Conservation (phyloP, 441 rosid species). For the Erodium moschatum region DNA sequence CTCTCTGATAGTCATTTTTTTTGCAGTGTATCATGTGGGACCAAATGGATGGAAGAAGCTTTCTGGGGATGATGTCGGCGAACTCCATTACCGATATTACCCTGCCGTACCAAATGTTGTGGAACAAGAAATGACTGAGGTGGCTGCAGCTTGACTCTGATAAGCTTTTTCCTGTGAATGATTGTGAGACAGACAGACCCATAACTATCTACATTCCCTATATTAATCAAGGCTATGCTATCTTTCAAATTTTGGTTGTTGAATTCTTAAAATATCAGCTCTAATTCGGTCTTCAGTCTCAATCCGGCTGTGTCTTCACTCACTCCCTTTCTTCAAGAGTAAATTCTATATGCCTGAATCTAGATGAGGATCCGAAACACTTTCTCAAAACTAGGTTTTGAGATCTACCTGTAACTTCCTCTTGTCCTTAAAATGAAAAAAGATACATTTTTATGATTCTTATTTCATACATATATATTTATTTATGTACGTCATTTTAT, state of each 20-base stretch:
- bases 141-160: conserved; percentile 24
- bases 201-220: conserved; percentile 2
- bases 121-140: conserved; percentile 93
- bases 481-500: no score
- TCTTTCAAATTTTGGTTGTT: background rate
- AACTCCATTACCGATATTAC: conserved; percentile 71
- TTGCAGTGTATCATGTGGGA: conserved; percentile 82
- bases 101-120: conserved; percentile 50
- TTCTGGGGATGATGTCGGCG: conserved; percentile 96
- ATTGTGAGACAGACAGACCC: background rate
- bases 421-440: no score
- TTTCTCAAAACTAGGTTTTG: no score
- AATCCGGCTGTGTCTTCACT: no score
- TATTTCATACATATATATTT: no score
- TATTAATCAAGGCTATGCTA: background rate
- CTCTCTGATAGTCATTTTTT: background rate
- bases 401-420: no score
- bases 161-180: background rate
- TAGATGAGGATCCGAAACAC: no score
- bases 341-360: no score
- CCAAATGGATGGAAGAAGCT: conserved; percentile 90
- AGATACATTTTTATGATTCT: no score
- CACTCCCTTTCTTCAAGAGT: no score
- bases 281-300: no score
- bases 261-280: background rate